Conservation (phyloP, 331 rosid genomes). For the Dryas integrifolia region DNA sequence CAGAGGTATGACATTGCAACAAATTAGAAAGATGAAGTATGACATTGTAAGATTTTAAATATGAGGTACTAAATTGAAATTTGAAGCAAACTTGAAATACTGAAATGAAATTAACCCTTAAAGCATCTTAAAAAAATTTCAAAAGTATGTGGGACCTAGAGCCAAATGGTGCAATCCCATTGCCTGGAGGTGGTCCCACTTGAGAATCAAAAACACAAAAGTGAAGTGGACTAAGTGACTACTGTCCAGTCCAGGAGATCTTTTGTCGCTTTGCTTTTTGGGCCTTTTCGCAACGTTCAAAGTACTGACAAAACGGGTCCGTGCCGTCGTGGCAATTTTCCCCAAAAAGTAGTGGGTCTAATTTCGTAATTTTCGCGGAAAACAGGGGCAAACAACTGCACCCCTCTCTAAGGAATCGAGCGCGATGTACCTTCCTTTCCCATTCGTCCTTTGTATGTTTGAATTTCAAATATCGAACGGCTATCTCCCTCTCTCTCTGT, state of each 20-base stretch:
- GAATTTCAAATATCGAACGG: conserved; percentile 71
- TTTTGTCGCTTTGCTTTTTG: conserved; percentile 38
- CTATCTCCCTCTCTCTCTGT: not conserved
- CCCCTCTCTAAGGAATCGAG: conserved; percentile 18
- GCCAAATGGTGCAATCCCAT: not conserved
- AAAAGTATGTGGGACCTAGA: not conserved
- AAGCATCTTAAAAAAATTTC: too few relatives aligned
- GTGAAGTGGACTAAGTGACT: not conserved
- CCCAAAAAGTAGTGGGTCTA: conserved; percentile 23
- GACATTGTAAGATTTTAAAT: too few relatives aligned
- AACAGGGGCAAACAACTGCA: not conserved
- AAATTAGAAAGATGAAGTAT: too few relatives aligned
- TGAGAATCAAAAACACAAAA: not conserved
- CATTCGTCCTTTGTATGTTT: conserved; percentile 48
- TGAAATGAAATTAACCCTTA: too few relatives aligned
- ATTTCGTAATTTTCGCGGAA: conserved; percentile 17
- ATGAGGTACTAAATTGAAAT: too few relatives aligned
- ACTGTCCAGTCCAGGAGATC: conserved; percentile 27
- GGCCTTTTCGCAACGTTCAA: conserved; percentile 17
- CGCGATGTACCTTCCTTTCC: conserved; percentile 34
- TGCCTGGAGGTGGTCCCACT: not conserved
- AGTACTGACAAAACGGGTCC: conserved; percentile 24
- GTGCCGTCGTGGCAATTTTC: conserved; percentile 23
- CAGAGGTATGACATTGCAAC: too few relatives aligned
- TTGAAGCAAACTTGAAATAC: too few relatives aligned